phyloP scores from a whole-genome alignment of 2,329 filamentous ascomycete genomes.

The Monilinia vaccinii-corymbosi region DNA sequence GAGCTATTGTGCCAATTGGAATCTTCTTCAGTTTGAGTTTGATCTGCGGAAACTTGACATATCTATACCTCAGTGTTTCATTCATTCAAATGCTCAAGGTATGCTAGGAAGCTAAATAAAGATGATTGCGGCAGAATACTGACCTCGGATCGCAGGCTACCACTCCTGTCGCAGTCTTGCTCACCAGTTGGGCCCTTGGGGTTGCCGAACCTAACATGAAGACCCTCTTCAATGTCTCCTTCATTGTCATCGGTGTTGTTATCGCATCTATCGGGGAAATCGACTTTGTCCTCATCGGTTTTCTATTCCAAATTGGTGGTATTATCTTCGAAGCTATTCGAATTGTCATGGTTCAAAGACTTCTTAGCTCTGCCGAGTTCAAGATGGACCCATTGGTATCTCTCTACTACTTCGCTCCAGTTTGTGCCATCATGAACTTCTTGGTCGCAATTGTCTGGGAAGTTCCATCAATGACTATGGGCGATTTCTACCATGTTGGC shows the following conservation, averaged over 20 bases:
- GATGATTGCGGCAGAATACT: neutral
- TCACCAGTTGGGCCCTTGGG: conserved; percentile 82
- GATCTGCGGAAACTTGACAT: conserved; percentile 94
- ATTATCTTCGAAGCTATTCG: conserved; percentile 76
- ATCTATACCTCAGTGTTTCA: conserved; percentile 87
- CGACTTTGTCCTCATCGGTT: conserved; percentile 74
- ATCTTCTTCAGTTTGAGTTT: conserved; percentile 92
- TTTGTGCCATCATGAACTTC: conserved; percentile 76
- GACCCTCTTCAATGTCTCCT: conserved; percentile 84
- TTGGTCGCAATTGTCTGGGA: conserved; percentile 65
- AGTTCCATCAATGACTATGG: conserved; percentile 58
- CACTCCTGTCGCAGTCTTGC: conserved; percentile 83
- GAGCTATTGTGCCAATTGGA: conserved; percentile 89
- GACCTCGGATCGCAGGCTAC: conserved; percentile 54
- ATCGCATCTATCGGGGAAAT: conserved; percentile 95
- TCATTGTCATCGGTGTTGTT: conserved; percentile 90
- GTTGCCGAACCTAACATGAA: conserved; percentile 70
- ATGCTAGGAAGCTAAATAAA: neutral
- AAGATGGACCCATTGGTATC: conserved; percentile 89
- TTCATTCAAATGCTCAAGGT: conserved; percentile 99
- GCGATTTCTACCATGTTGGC: conserved; percentile 65
- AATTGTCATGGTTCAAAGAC: conserved; percentile 74
- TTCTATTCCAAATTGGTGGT: conserved; percentile 70
- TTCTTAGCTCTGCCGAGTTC: conserved; percentile 74
- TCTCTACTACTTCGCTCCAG: conserved; percentile 81